phyloP scores from a whole-genome alignment of 148 eudicot genomes.

The Heliosperma pusillum region DNA sequence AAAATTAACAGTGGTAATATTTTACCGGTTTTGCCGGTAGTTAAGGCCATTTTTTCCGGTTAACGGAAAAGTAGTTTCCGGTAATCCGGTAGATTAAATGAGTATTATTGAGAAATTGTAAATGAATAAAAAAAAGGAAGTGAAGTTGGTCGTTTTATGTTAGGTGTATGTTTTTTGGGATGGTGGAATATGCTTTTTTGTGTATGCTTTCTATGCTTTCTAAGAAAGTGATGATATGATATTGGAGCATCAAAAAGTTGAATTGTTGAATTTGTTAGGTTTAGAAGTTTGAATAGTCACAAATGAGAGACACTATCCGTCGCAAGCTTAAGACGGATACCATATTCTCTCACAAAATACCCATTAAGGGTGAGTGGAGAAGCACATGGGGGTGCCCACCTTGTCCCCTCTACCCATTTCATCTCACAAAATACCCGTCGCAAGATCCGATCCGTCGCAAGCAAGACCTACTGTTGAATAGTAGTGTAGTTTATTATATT shows the following conservation, averaged over 20 bases:
- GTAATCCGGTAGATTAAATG: not conserved
- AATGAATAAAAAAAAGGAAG: no score
- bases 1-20: slow-evolving; percentile 24
- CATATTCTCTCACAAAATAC: no score
- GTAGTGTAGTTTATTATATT: not conserved
- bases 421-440: no score
- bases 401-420: no score
- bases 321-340: no score
- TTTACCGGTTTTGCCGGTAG: not conserved
- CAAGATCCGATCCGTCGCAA: no score
- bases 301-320: no score
- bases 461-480: no score
- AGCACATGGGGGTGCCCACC: no score
- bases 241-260: not conserved
- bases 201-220: not conserved
- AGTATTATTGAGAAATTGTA: not conserved
- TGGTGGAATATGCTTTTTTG: slow-evolving; percentile 10
- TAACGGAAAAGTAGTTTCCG: slow-evolving; percentile 8
- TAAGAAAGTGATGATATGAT: not conserved
- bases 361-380: no score
- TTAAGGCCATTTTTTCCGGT: slow-evolving; percentile 8
- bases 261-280: not conserved
- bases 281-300: not conserved
- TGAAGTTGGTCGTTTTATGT: slow-evolving; percentile 1
- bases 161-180: not conserved